Percentiles rank a stretch among this genome's conserved stretches.
phyloP scores from a whole-genome alignment of 2,329 filamentous ascomycete species.

The Fusarium sp. region DNA sequence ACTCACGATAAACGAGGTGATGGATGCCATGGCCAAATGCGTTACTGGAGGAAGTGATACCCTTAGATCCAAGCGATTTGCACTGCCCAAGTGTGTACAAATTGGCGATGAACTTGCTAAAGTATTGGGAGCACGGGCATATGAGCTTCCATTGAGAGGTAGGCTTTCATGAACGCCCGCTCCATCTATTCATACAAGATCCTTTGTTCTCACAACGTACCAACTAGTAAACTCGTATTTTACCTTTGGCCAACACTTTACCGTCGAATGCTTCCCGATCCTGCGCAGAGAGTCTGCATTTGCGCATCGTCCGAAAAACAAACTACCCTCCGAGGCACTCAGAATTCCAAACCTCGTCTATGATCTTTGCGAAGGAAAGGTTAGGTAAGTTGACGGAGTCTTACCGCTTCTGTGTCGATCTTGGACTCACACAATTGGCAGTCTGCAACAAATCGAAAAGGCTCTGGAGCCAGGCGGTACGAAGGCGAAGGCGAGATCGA shows the following conservation, averaged over 20 bases:
- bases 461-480: slow-evolving; percentile 35
- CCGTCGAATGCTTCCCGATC: slow-evolving; percentile 41
- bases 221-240: slow-evolving; percentile 42
- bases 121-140: slow-evolving; percentile 39
- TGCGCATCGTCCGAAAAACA: slow-evolving; percentile 38
- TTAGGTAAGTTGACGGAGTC: slow-evolving; percentile 32
- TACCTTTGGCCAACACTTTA: slow-evolving; percentile 43
- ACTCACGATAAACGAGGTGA: slow-evolving; percentile 33
- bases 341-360: slow-evolving; percentile 41
- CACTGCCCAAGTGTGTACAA: slow-evolving; percentile 43
- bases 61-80: slow-evolving; percentile 42
- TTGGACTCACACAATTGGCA: slow-evolving; percentile 24
- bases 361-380: slow-evolving; percentile 40
- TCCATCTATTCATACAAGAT: slow-evolving; percentile 8
- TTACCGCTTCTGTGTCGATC: neutral
- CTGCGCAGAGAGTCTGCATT: slow-evolving; percentile 38
- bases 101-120: slow-evolving; percentile 42
- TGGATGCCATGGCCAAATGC: slow-evolving; percentile 40
- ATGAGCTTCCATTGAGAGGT: slow-evolving; percentile 44
- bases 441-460: slow-evolving; percentile 40
- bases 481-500: slow-evolving; percentile 28
- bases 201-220: slow-evolving; percentile 23
- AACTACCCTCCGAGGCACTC: slow-evolving; percentile 35
- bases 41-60: slow-evolving; percentile 43
- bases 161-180: slow-evolving; percentile 15